phyloP scores from a whole-genome alignment of 768 basidiomycete species.

The Lactarius hengduanensis region DNA sequence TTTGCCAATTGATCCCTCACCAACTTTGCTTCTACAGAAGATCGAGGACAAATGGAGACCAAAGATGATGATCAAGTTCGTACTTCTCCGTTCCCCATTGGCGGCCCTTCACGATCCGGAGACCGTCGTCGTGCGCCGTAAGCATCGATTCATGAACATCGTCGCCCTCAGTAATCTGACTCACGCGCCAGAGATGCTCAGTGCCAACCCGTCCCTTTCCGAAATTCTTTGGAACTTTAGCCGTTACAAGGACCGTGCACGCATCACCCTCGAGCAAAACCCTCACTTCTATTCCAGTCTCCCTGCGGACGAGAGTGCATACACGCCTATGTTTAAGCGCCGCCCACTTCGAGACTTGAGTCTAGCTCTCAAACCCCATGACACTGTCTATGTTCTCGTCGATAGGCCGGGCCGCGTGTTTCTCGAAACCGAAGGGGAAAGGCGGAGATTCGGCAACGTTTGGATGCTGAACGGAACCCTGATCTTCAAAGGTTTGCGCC shows the following conservation, averaged over 20 bases:
- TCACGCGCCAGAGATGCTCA: constrained; percentile 3
- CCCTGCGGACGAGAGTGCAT: background rate
- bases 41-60: background rate
- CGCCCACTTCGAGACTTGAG: constrained; percentile 2
- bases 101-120: background rate
- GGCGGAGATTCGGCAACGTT: constrained; percentile 3
- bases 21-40: background rate
- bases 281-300: constrained; percentile 16
- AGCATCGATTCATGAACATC: background rate
- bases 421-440: background rate
- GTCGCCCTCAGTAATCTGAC: background rate
- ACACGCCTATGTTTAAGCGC: background rate
- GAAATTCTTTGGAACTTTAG: constrained; percentile 26
- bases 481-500: constrained; percentile 11
- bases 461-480: background rate
- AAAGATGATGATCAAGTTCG: background rate
- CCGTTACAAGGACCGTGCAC: constrained; percentile 1
- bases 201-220: background rate
- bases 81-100: background rate
- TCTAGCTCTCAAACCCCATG: background rate
- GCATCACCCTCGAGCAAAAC: constrained; percentile 15
- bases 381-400: constrained; percentile 6
- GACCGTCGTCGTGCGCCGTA: constrained; percentile 7
- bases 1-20: background rate
- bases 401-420: constrained; percentile 12